Evolutionary conservation across 805 yeast genomes (phyloP), one percentile per base, ranked within the genome.

Genomic region (Suhomyces canberraensis): DNA sequence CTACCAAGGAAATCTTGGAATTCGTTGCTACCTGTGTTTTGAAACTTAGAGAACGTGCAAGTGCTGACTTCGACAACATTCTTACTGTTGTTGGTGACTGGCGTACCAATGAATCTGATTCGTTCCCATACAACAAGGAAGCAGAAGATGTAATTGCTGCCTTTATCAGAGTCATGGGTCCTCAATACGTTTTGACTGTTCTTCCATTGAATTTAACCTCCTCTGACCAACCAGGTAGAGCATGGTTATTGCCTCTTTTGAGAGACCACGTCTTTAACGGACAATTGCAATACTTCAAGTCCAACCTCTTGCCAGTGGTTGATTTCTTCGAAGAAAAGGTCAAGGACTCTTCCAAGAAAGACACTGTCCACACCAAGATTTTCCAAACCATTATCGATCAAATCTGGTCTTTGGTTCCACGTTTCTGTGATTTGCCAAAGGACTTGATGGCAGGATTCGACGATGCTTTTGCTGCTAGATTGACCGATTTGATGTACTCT

Each of bases 181-280:
- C 98, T 8, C 95, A 84, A 48, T 77, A 71, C 9, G 93, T 93
- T 2, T 64, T 91, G 42, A 61, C 76, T 31, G 66, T 75, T 4
- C 69, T 93, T 22, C 98, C 99, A 5, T 69, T 93, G 52, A 88
- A 91, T 54, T 70, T 93, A 50, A 69, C 72, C 20, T 77, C 82
- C 4, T 58, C 65, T 16, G 49, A 66, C 17, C 61, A 65, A 21
- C 74, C 81, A n/a, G 97, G 97, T 31, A 78, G 98, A 56, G 97
- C 97, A 31, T 93, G 98, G 97, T 55, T 93, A 50, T 73, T 93
- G 46, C 98, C 98, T 8, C 58, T 93, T 22, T 73, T 93, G 43
- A 82, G 97, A 64, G 97, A 90, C 51, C 80, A 86, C 51, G 84
- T 88, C 18, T 75, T 81, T 50, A 75, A 78, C 50, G 83, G 97